phyloP scores from a whole-genome alignment of 257 asterid species.

The Plantago elongata region DNA sequence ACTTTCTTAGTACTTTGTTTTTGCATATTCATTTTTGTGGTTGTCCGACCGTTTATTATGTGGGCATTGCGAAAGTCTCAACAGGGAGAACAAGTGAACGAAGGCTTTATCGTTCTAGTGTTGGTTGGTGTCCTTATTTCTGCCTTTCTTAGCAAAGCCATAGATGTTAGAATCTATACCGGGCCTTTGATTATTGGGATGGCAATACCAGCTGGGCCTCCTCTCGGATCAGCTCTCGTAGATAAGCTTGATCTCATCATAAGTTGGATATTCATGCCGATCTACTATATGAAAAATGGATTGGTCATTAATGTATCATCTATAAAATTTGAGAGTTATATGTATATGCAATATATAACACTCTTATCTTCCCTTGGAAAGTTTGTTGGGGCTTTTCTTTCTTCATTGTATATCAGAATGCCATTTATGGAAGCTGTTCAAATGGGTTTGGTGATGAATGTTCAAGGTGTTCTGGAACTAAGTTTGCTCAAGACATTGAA shows the following conservation, averaged over 20 bases:
- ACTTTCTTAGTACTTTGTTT: slow-evolving; percentile 3
- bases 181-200: slow-evolving; percentile 39
- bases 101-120: slow-evolving; percentile 24
- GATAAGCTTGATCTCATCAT: slow-evolving; percentile 34
- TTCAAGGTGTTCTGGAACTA: slow-evolving; percentile 41
- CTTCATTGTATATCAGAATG: slow-evolving; percentile 20
- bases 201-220: slow-evolving; percentile 44
- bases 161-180: slow-evolving; percentile 19
- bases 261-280: slow-evolving; percentile 39
- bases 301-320: slow-evolving; percentile 28
- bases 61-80: slow-evolving; percentile 15
- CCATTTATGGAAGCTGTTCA: slow-evolving; percentile 30
- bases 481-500: slow-evolving; percentile 34
- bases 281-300: slow-evolving; percentile 38
- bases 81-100: slow-evolving; percentile 29
- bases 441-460: slow-evolving; percentile 32
- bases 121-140: slow-evolving; percentile 23
- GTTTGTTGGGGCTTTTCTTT: slow-evolving; percentile 34
- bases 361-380: slow-evolving; percentile 33
- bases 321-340: slow-evolving; percentile 16
- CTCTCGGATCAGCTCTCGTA: slow-evolving; percentile 39
- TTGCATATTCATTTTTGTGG: slow-evolving; percentile 14
- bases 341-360: slow-evolving; percentile 24
- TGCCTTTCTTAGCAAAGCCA: slow-evolving; percentile 28
- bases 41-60: slow-evolving; percentile 27